These are phyloP conservation scores for Curvularia verruculosa DNA, from an alignment of 2,329 filamentous ascomycete genomes.

Conservation along the genomic window DNA sequence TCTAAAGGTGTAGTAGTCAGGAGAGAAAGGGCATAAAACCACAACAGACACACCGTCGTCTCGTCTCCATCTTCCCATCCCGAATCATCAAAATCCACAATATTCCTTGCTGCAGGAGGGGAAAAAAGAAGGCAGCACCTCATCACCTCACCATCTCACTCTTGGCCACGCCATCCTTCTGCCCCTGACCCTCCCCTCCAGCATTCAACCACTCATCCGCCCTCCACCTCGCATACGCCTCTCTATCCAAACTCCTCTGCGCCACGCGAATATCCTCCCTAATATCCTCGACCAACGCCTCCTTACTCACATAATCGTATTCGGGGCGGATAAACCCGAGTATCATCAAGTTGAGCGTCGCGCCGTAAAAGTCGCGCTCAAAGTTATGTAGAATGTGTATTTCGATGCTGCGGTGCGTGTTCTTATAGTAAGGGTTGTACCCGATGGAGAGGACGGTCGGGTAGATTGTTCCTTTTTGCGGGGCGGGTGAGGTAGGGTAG, in stretches of 20 bases:
- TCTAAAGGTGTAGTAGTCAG: no score
- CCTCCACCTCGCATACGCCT: constrained; percentile 63
- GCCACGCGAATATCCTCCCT: constrained; percentile 86
- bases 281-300: constrained; percentile 88
- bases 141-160: constrained; percentile 24
- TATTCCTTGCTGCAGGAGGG: no score
- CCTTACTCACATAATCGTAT: constrained; percentile 82
- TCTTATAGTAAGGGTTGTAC: constrained; percentile 98
- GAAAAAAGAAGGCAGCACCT: not conserved
- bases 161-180: constrained; percentile 14
- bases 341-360: constrained; percentile 77
- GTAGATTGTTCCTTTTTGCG: constrained; percentile 33
- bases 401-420: constrained; percentile 83
- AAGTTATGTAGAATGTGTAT: constrained; percentile 87
- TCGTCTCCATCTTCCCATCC: not conserved
- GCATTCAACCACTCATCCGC: constrained; percentile 50
- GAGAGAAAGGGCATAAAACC: not conserved
- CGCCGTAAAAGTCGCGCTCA: constrained; percentile 81
- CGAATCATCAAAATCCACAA: no score
- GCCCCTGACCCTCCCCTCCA: constrained; percentile 14
- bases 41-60: not conserved
- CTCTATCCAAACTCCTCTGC: constrained; percentile 70
- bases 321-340: constrained; percentile 89
- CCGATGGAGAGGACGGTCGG: constrained; percentile 57
- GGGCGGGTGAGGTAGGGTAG: constrained; percentile 24